Base-by-base conservation (phyloP, 2,329 filamentous ascomycete species). In the Colletotrichum scovillei region DNA sequence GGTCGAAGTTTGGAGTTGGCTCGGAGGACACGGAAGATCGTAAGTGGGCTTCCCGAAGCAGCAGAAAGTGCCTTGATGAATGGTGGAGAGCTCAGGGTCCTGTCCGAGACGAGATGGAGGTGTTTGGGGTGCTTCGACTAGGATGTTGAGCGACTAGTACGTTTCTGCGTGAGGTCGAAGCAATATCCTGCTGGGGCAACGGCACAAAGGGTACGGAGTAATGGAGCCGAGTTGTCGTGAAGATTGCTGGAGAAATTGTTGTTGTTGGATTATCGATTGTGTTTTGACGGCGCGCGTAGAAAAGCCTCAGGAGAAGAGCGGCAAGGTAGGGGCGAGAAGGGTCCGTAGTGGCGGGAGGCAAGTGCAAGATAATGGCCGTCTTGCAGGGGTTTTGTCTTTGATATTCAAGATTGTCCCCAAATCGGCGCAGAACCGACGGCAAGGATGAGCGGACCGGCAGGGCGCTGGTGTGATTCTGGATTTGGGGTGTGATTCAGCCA, bases 21-120 rank as follows among this genome's bases (percentile, higher is more conserved):
- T 59, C 62, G 60, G 67, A 71, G 71, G 28, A 12, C 53, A 62
- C 71, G 71, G 67, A 66, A 66, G 42, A 46, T 73, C 26, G 67
- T 65, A n/a, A 5, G 35, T n/a, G 46, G 68, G 38, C 22, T 69
- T 69, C 55, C 70, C 70, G 30, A 69, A 53, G 42, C 56, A 62
- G 57, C 67, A 67, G 46, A 57, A 65, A 55, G n/a, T 52, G 30
- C 62, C 59, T 38, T 53, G 19, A 55, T 32, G 38, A 62, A 55
- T 55, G 38, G 66, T 69, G 70, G 70, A 64, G 70, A 69, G 70
- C 65, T 72, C 53, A 52, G 53, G 66, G 53, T 67, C 58, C 22
- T 67, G 59, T 69, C 42, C 66, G 70, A 63, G 64, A 63, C 59
- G 66, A 49, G 14, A 69, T 72, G 62, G 71, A 66, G 71, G 56